Percentiles rank a stretch among this genome's conserved stretches.
Conservation (phyloP, 177 flowering plant species). For the Tripterygium wilfordii region DNA sequence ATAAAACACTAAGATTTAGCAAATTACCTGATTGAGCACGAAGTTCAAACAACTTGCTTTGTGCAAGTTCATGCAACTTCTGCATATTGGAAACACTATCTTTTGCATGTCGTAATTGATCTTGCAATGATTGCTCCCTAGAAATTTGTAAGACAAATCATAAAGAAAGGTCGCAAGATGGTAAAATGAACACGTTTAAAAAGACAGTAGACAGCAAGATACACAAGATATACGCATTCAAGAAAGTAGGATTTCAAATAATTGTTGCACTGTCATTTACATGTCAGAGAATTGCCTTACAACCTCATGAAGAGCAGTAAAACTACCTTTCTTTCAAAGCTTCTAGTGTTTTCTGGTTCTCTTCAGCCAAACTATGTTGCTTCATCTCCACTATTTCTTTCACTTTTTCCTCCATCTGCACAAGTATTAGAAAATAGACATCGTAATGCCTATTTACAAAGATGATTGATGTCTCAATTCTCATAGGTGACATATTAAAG, state of each 20-base stretch:
- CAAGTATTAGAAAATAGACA: constrained; percentile 2
- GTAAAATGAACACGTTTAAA: neutral
- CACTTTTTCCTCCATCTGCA: constrained; percentile 96
- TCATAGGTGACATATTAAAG: too few species aligned
- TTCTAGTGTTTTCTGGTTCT: constrained; percentile 92
- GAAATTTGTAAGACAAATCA: neutral
- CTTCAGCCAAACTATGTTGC: constrained; percentile 96
- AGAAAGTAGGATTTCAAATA: too few species aligned
- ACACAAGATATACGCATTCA: too few species aligned
- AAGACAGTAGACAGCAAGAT: neutral
- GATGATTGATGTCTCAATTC: too few species aligned
- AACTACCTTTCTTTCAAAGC: constrained; percentile 85
- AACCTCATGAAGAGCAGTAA: neutral
- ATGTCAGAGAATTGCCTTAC: too few species aligned
- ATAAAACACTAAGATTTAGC: too few species aligned
- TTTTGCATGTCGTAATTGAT: constrained; percentile 86
- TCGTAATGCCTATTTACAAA: neutral
- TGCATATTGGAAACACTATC: constrained; percentile 94
- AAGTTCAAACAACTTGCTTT: constrained; percentile 89
- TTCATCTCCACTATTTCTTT: constrained; percentile 96
- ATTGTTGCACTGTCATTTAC: too few species aligned
- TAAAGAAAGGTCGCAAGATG: neutral
- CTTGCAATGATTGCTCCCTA: constrained; percentile 85
- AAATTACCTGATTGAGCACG: constrained; percentile 91
- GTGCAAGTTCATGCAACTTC: constrained; percentile 92